phyloP scores from a whole-genome alignment of 305 asterid species.

The Stenogyne calaminthoides region DNA sequence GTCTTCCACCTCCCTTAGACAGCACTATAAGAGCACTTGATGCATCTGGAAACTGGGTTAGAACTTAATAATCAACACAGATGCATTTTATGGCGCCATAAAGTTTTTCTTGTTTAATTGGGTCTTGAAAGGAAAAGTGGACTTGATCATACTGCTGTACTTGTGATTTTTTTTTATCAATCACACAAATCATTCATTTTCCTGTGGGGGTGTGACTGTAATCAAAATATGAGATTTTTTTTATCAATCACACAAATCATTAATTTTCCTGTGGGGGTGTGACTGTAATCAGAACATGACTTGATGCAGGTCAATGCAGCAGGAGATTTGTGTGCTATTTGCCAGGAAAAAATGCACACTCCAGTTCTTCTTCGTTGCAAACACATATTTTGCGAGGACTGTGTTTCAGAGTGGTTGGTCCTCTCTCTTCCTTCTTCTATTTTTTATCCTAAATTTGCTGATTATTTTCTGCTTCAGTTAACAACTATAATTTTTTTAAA shows the following conservation, averaged over 20 bases:
- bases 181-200: background rate
- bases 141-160: background rate
- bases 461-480: conserved; percentile 10
- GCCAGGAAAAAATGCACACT: conserved; percentile 79
- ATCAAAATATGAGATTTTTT: conserved; percentile 7
- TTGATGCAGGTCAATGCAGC: conserved; percentile 62
- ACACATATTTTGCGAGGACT: conserved; percentile 77
- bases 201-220: background rate
- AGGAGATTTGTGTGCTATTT: conserved; percentile 81
- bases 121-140: background rate
- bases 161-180: conserved; percentile 14
- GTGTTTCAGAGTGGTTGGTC: conserved; percentile 72
- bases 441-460: conserved; percentile 2
- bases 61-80: background rate
- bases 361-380: conserved; percentile 76
- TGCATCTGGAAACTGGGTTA: conserved; percentile 9
- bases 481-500: background rate
- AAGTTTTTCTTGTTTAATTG: background rate
- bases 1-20: background rate
- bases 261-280: background rate
- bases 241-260: conserved; percentile 9
- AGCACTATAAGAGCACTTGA: background rate
- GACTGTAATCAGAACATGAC: conserved; percentile 16
- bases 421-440: conserved; percentile 7
- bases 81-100: background rate